Evolutionary conservation across 169 alveolate genomes (phyloP), one percentile per base, ranked within the genome.

Genomic region (Toxoplasma gondii): DNA sequence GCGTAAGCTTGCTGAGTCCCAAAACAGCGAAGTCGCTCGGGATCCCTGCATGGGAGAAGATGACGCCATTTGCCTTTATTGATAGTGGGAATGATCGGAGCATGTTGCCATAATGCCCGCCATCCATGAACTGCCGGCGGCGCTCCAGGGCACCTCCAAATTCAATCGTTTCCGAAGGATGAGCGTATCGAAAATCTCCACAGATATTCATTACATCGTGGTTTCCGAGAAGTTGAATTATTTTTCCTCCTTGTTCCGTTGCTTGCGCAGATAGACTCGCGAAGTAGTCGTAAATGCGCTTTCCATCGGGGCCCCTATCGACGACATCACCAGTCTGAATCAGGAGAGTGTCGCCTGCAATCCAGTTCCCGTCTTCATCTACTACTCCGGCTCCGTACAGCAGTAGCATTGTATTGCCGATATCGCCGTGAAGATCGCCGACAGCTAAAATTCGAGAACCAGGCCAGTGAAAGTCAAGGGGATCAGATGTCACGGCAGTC

Each of bases 171-270:
- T 87, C 92, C 29, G 74, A 2, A 49, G 92, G 81, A 34, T 87
- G 92, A 7, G 80, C 92, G 36, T 87, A 87, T 24, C 92, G 83
- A 39, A 95, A 84, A 69, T 95, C 95, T 49, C 97, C 97, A 91
- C 97, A 96, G 10, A 94, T 4, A 43, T 95, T 95, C 96, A 95
- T 94, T n/a, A 91, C 88, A 45, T 96, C 97, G 81, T 96, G 97
- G 74, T 96, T 96, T 39, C 97, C 97, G 36, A 96, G 74, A 31
- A 96, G 96, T 80, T 92, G 96, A 53, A 94, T 74, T n/a, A 96
- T 69, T 82, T 41, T 53, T 24, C 97, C 93, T 10, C 96, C 96
- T 39, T 27, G 39, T 34, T 58, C 81, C 39, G 81, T 74, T 64
- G 97, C 97, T 67, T 96, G 94, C 82, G 39, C 38, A n/a, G 84